Conservation (phyloP, 805 yeast species). For the Metschnikowia continentalis region DNA sequence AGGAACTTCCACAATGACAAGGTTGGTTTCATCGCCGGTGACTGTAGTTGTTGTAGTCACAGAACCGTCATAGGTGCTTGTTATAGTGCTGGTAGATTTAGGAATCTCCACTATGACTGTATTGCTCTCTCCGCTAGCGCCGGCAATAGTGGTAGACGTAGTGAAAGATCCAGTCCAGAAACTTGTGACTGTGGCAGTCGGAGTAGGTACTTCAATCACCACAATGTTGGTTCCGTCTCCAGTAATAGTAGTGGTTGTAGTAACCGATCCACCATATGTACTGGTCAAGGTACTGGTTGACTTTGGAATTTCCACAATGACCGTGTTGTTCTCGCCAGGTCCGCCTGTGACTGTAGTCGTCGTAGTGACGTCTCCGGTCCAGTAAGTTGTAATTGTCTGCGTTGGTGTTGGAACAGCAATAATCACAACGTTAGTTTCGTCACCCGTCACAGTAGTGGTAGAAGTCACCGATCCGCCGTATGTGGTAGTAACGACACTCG, state of each 20-base stretch:
- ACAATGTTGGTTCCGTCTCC: constrained; percentile 3
- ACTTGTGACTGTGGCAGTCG: constrained; percentile 6
- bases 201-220: constrained; percentile 10
- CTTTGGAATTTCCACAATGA: constrained; percentile 9
- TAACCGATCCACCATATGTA: constrained; percentile 8
- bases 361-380: neutral
- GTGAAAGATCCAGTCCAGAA: constrained; percentile 5
- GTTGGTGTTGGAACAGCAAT: neutral
- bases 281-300: constrained; percentile 3
- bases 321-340: constrained; percentile 3
- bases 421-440: neutral
- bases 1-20: constrained; percentile 11
- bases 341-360: neutral
- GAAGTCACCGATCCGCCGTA: neutral
- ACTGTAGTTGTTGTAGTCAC: neutral
- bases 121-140: neutral
- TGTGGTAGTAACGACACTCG: constrained; percentile 10
- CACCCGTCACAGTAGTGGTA: neutral
- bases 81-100: constrained; percentile 6
- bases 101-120: constrained; percentile 6
- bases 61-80: constrained; percentile 12
- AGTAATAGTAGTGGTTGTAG: constrained; percentile 6
- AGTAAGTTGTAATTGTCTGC: neutral
- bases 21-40: neutral
- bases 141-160: neutral